Base-by-base conservation (phyloP, 1,284 basidiomycete genomes). In the Trametes sp. region DNA sequence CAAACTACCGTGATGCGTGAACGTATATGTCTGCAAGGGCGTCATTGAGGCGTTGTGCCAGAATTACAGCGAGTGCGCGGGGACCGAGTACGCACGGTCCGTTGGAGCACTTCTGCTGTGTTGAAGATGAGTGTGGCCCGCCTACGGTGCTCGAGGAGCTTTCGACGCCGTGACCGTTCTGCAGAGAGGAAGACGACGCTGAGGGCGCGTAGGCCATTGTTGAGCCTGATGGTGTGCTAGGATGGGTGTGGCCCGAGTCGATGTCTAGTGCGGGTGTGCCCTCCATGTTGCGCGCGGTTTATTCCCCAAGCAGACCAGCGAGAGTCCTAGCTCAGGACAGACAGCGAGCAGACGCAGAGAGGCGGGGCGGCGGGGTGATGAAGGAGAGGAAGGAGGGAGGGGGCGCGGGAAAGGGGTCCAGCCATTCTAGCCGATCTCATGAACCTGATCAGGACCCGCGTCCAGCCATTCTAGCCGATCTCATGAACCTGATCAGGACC, bases 1-100 rank as follows among this genome's bases (percentile, higher is more conserved):
- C 90, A 93, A 13, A 93, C 90, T 28, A 93, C 90, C 36, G 90
- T 93, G 66, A 93, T 87, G 56, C 91, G 82, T 0, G 91, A 90
- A 59, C 90, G 87, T 54, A 92, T 87, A 80, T 90, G 89, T 38
- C 88, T 90, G 58, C 16, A 58, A 42, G 46, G 31, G 46, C 28
- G 52, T 61, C 55, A 61, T 61, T 56, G 55, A 54, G 48, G 48
- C 48, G 54, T 58, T 48, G 59, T 28, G 46, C 52, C n/a, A 44
- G 51, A 54, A 42, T 36, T 54, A 57, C 42, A 54, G 38, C 26
- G 52, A 26, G 48, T 55, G 53, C 31, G 51, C 53, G 58, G 31
- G 58, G 62, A 59, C 54, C 52, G 48, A 36, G 35, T 57, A 74
- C 73, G 70, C 69, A 75, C 73, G 74, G 68, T 66, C 71, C 74